Base-by-base conservation (phyloP, 371 early-diverging fungal species). In the Mortierella sp. region DNA sequence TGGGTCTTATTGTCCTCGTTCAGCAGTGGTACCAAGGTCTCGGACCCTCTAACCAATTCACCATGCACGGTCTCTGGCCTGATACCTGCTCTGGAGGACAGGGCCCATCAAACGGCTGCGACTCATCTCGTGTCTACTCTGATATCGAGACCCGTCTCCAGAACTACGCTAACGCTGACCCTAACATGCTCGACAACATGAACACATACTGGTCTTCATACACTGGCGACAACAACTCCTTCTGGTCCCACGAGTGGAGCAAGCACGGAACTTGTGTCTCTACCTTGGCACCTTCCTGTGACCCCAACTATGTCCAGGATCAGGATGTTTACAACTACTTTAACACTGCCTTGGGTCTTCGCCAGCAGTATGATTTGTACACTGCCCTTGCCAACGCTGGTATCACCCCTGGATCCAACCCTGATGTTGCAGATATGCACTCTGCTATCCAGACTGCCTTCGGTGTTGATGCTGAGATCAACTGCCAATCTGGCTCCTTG, bases 61-160 rank as follows among this genome's bases (percentile, higher is more conserved):
- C 91, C n/a, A 78, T 93, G 28, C 95, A 95, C 70, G 96, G 96
- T 11, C 84, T 95, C 62, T 94, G 96, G 96, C 94, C 96, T 14
- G 94, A 92, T 73, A 87, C 88, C 39, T 94, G 93, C 83, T 84
- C 78, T 18, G 94, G 94, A 71, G 85, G 85, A 37, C 87, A 87
- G 49, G 87, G 88, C 28, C 91, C 92, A 9, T 24, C 69, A 47
- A 74, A 51, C 55, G 95, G 95, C 12, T 95, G 96, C 69, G 95
- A 95, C 81, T 62, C 75, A 8, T 58, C 75, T 9, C 89, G 94
- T 47, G 75, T 78, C 6, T 88, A 89, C 73, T 79, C 78, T 45
- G 69, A 77, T 37, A 54, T 72, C 2, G 61, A 37, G 47, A 47
- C 61, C 2, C 54, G 77, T 6, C 65, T 77, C 57, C 28, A 70